These are phyloP conservation scores for Volvox africanus DNA, from an alignment of 139 green algal genomes.

Conservation along the genomic window DNA sequence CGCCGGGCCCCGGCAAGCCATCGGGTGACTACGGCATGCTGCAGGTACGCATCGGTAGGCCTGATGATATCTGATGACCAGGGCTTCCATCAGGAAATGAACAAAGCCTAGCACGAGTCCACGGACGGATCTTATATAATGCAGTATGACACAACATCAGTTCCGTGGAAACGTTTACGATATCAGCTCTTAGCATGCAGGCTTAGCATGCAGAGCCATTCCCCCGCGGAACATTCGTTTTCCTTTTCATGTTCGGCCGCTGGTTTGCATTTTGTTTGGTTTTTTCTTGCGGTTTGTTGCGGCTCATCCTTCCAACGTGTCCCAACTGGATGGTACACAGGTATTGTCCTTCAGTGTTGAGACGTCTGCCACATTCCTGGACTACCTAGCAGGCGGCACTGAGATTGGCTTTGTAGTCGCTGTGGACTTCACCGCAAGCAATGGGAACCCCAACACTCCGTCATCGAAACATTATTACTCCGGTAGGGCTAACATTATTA, in stretches of 20 bases:
- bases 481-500: constrained; percentile 59
- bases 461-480: constrained; percentile 57
- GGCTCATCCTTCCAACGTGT: neutral
- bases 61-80: neutral
- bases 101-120: too few relatives aligned
- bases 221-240: too few relatives aligned
- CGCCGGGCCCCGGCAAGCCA: neutral
- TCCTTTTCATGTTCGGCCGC: too few relatives aligned
- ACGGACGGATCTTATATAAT: too few relatives aligned
- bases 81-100: too few relatives aligned
- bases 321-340: neutral
- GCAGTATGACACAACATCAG: too few relatives aligned
- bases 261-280: too few relatives aligned
- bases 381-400: constrained; percentile 60
- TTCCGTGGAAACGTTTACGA: too few relatives aligned
- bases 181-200: too few relatives aligned
- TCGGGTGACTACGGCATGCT: constrained; percentile 4
- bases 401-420: constrained; percentile 67
- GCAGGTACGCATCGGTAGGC: neutral
- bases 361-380: constrained; percentile 50
- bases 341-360: constrained; percentile 16
- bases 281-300: neutral
- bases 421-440: constrained; percentile 66
- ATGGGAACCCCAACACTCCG: constrained; percentile 53
- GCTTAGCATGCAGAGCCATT: too few relatives aligned